These are phyloP conservation scores for Pseudogymnoascus sp. DNA, from an alignment of 2,329 filamentous ascomycete genomes.

Conservation along the genomic window DNA sequence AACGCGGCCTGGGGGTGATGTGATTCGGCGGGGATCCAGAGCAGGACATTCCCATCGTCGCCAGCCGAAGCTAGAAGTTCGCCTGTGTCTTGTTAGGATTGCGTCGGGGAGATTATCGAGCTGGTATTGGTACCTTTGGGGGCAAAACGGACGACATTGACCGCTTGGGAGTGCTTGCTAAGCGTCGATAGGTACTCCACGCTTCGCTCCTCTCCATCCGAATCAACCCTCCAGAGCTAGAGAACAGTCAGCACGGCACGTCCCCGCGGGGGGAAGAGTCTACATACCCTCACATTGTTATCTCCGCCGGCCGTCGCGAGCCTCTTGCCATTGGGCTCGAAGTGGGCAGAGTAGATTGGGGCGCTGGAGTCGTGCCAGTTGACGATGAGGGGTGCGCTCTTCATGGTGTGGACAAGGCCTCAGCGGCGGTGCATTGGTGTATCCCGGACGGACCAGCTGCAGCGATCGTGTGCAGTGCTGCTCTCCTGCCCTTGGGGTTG, in stretches of 20 bases:
- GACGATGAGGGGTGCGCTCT: constrained; percentile 90
- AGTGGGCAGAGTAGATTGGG: constrained; percentile 95
- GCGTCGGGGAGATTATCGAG: not conserved
- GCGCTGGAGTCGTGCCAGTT: constrained; percentile 98
- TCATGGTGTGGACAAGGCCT: constrained; percentile 54
- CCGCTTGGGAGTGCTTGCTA: constrained; percentile 88
- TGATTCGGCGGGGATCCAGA: constrained; percentile 86
- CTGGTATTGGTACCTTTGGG: constrained; percentile 61
- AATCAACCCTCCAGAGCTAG: constrained; percentile 85
- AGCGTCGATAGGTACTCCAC: constrained; percentile 89
- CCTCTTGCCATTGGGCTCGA: constrained; percentile 85
- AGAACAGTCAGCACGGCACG: constrained; percentile 29
- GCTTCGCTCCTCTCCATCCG: constrained; percentile 74
- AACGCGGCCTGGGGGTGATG: constrained; percentile 54
- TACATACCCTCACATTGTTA: constrained; percentile 81
- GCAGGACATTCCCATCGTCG: constrained; percentile 92
- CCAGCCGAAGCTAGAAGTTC: constrained; percentile 91
- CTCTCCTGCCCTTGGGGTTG: not conserved
- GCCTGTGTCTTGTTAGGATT: constrained; percentile 41
- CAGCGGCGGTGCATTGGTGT: not conserved
- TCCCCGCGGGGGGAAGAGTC: not conserved
- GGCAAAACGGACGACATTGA: constrained; percentile 95
- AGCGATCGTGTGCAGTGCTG: not conserved
- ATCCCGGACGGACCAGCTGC: not conserved
- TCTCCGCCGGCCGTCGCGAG: constrained; percentile 92